phyloP scores from a whole-genome alignment of 192 early-diverging fungal genomes.

The Mortierella alpina region DNA sequence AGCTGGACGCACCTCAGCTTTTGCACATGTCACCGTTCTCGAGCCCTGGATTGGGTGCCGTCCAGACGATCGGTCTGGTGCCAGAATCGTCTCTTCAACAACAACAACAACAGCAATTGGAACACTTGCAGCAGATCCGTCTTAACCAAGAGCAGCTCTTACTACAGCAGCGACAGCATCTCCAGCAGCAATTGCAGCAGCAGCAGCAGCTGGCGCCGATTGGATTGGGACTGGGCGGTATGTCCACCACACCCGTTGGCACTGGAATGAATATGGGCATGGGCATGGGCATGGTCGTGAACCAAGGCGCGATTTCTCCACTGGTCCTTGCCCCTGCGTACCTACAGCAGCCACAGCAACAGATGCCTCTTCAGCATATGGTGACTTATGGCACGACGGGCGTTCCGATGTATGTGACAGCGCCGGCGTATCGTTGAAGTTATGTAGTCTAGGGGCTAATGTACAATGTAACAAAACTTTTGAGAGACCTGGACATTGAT shows the following conservation, averaged over 20 bases:
- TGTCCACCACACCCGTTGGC: background rate
- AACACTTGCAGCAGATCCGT: slow-evolving; percentile 40
- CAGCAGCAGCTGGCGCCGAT: slow-evolving; percentile 18
- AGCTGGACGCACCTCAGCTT: background rate
- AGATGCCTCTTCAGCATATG: background rate
- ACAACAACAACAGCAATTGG: slow-evolving; percentile 37
- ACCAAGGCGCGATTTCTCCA: background rate
- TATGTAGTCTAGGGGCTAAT: too few relatives aligned
- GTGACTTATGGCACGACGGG: too few relatives aligned
- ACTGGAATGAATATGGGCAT: background rate
- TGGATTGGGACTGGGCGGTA: slow-evolving; percentile 15
- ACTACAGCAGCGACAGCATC: slow-evolving; percentile 29
- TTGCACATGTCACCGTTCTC: slow-evolving; percentile 15
- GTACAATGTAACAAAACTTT: too few relatives aligned
- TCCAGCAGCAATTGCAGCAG: slow-evolving; percentile 32
- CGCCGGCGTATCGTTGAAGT: too few relatives aligned
- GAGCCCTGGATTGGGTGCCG: slow-evolving; percentile 13
- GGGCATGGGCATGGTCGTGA: background rate
- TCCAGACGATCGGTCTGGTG: background rate
- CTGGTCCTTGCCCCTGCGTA: background rate
- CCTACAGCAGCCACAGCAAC: background rate
- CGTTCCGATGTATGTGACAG: too few relatives aligned
- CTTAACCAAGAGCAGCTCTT: slow-evolving; percentile 31
- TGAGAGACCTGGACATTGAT: too few relatives aligned
- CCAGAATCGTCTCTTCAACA: background rate